Percentiles rank a stretch among this genome's conserved stretches.
Conservation (phyloP, 495 filamentous ascomycete species). For the Penicillium robsamsonii region DNA sequence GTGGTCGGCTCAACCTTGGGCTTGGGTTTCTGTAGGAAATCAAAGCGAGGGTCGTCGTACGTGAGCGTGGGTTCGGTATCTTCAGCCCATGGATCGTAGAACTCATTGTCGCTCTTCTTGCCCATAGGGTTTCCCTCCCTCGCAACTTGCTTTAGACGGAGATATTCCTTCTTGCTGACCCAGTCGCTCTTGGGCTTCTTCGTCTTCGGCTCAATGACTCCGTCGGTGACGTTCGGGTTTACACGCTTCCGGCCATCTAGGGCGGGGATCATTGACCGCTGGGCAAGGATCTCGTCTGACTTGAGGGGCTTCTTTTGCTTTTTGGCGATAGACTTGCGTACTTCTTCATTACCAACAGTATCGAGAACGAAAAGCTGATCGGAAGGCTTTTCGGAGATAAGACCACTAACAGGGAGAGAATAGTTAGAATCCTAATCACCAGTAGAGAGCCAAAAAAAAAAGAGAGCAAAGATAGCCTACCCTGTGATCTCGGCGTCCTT, state of each 20-base stretch:
- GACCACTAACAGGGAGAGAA: slow-evolving; percentile 54
- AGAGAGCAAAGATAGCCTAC: slow-evolving; percentile 44
- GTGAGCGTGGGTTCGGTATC: slow-evolving; percentile 38
- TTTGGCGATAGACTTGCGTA: slow-evolving; percentile 62
- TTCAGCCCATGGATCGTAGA: slow-evolving; percentile 77
- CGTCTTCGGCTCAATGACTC: slow-evolving; percentile 61
- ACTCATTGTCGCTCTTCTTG: slow-evolving; percentile 50
- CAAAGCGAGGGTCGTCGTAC: slow-evolving; percentile 50
- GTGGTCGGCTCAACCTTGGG: slow-evolving; percentile 71
- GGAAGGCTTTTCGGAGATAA: slow-evolving; percentile 74
- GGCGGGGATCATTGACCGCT: slow-evolving; percentile 75
- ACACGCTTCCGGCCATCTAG: slow-evolving; percentile 73
- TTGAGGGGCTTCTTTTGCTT: slow-evolving; percentile 77
- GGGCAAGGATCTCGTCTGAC: slow-evolving; percentile 84
- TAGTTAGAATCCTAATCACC: slow-evolving; percentile 9
- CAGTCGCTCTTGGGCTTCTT: slow-evolving; percentile 75
- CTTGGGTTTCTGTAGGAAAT: slow-evolving; percentile 62
- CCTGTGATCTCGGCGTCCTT: slow-evolving; percentile 87
- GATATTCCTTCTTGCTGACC: slow-evolving; percentile 76
- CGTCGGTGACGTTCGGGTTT: slow-evolving; percentile 56
- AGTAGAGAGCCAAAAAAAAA: not conserved
- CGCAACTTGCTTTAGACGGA: slow-evolving; percentile 71
- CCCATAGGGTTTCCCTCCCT: slow-evolving; percentile 63
- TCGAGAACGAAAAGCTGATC: slow-evolving; percentile 83
- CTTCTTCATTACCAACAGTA: slow-evolving; percentile 59